Conservation (phyloP, 2,329 filamentous ascomycete genomes). For the Lojkania enalia region DNA sequence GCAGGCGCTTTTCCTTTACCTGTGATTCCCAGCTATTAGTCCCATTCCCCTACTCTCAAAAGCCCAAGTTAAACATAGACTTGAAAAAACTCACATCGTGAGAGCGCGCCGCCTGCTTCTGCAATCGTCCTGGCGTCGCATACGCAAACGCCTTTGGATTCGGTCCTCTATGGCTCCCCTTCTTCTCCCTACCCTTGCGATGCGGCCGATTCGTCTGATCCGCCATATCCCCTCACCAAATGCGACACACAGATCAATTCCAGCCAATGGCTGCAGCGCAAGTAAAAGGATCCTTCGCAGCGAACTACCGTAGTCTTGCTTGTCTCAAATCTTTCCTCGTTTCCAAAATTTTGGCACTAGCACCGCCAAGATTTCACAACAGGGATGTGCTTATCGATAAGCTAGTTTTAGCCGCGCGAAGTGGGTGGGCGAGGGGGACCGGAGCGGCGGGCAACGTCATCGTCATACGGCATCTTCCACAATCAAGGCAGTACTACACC, state of each 20-base stretch:
- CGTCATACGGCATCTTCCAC: constrained; percentile 12
- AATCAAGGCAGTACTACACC: constrained; percentile 27
- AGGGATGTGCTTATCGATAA: constrained; percentile 44
- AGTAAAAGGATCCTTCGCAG: not conserved
- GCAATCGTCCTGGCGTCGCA: constrained; percentile 77
- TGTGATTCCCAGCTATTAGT: constrained; percentile 38
- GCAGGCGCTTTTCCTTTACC: constrained; percentile 93
- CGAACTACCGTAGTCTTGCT: no score
- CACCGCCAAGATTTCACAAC: constrained; percentile 26
- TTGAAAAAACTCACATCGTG: constrained; percentile 61
- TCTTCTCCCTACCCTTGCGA: constrained; percentile 86
- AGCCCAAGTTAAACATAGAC: not conserved
- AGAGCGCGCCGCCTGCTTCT: constrained; percentile 72
- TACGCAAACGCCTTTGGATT: constrained; percentile 93
- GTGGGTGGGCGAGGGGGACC: constrained; percentile 2
- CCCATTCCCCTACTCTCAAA: not conserved
- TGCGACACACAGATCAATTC: no score
- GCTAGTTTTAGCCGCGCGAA: not conserved
- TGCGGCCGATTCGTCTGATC: constrained; percentile 85
- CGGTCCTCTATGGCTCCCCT: constrained; percentile 65
- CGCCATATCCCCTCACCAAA: constrained; percentile 54
- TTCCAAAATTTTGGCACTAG: constrained; percentile 39
- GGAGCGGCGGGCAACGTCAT: constrained; percentile 6
- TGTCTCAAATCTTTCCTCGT: no score
- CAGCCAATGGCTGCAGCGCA: no score